These are phyloP conservation scores for Boletellus dicymbophilus DNA, from an alignment of 1,284 basidiomycete species.

Conservation along the genomic window DNA sequence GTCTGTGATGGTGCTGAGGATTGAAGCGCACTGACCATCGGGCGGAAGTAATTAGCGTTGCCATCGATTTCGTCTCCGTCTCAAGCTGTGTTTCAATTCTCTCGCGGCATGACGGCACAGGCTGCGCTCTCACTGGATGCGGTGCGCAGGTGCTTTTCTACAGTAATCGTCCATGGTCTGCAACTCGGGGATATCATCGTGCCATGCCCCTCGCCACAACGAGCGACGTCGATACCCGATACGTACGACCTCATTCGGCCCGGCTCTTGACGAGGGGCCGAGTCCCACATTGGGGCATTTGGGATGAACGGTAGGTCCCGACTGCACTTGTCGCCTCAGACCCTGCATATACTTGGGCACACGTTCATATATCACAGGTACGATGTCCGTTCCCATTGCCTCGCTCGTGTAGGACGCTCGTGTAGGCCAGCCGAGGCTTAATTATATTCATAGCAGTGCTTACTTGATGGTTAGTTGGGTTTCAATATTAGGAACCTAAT, in stretches of 20 bases:
- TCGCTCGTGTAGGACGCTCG: slow-evolving; percentile 12
- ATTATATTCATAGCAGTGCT: slow-evolving; percentile 30
- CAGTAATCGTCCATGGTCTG: slow-evolving; percentile 26
- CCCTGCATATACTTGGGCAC: neutral
- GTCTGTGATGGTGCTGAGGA: slow-evolving; percentile 42
- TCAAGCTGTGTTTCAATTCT: slow-evolving; percentile 23
- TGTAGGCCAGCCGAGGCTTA: slow-evolving; percentile 11
- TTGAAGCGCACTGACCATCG: slow-evolving; percentile 38
- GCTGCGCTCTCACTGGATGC: slow-evolving; percentile 16
- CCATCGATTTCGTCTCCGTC: slow-evolving; percentile 29
- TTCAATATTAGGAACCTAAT: slow-evolving; percentile 38
- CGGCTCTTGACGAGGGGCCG: neutral
- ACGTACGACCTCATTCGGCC: slow-evolving; percentile 1
- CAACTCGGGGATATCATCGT: slow-evolving; percentile 4
- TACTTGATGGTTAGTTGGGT: slow-evolving; percentile 39
- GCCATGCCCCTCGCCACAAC: slow-evolving; percentile 1
- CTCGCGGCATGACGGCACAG: slow-evolving; percentile 30
- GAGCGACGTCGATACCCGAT: neutral
- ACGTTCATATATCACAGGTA: slow-evolving; percentile 12
- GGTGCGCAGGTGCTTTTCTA: slow-evolving; percentile 24
- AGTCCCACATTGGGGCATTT: neutral
- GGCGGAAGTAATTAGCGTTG: slow-evolving; percentile 24
- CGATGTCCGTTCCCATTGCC: slow-evolving; percentile 2
- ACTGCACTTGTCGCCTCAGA: neutral
- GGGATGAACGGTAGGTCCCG: slow-evolving; percentile 8